Percentiles rank a stretch among this genome's conserved stretches.
Evolutionary conservation across 805 yeast species (phyloP).

Genomic region (Candida peoriensis): DNA sequence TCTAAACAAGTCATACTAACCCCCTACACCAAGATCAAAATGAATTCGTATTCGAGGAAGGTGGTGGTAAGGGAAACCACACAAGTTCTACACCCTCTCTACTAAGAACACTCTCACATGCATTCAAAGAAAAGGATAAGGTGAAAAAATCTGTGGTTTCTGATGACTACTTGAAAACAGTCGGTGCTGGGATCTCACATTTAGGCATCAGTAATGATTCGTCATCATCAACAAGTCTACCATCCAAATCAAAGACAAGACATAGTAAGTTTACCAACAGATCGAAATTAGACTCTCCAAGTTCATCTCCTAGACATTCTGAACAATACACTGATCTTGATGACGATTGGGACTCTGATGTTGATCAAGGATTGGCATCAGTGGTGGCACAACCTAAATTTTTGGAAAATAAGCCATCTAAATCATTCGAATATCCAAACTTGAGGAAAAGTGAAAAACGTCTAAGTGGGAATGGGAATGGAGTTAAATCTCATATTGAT

Average conservation of each 20-base stretch:
- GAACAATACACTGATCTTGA: slow-evolving; percentile 63
- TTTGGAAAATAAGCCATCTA: slow-evolving; percentile 20
- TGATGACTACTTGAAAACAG: slow-evolving; percentile 33
- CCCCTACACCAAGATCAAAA: slow-evolving; percentile 27
- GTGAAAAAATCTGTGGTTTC: slow-evolving; percentile 24
- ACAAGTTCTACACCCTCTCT: slow-evolving; percentile 37
- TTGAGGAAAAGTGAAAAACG: slow-evolving; percentile 24
- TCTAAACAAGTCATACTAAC: slow-evolving; percentile 6
- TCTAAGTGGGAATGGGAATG: slow-evolving; percentile 5
- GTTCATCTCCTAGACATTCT: slow-evolving; percentile 24
- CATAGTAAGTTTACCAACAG: slow-evolving; percentile 9
- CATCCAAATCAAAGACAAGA: slow-evolving; percentile 9
- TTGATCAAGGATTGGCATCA: slow-evolving; percentile 32
- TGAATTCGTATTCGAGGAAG: slow-evolving; percentile 63
- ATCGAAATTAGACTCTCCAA: slow-evolving; percentile 11
- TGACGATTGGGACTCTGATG: slow-evolving; percentile 90
- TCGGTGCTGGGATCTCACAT: slow-evolving; percentile 56
- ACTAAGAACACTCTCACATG: slow-evolving; percentile 20
- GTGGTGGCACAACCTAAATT: slow-evolving; percentile 27
- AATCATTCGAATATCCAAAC: slow-evolving; percentile 22
- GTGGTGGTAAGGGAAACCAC: slow-evolving; percentile 63
- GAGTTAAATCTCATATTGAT: slow-evolving; percentile 18
- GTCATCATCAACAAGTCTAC: slow-evolving; percentile 12
- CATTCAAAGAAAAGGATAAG: slow-evolving; percentile 20
- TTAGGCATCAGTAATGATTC: slow-evolving; percentile 33